These are phyloP conservation scores for Sugiyamaella sp. DNA, from an alignment of 1,139 yeast genomes.

Conservation along the genomic window DNA sequence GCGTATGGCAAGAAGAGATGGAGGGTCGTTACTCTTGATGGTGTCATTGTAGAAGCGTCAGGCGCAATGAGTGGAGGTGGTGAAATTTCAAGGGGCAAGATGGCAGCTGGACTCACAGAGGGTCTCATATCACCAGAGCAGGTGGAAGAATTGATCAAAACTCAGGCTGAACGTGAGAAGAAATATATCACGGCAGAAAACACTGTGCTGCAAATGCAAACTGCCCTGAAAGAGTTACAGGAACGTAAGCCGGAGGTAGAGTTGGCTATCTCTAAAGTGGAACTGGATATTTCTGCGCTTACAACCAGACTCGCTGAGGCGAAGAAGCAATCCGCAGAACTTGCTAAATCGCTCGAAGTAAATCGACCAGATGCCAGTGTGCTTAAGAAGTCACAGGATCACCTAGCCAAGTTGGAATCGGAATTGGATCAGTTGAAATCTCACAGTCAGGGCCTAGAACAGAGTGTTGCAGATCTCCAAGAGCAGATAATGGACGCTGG, in stretches of 20 bases:
- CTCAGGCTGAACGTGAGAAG: slow-evolving; percentile 59
- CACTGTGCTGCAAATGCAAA: slow-evolving; percentile 62
- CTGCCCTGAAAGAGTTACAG: slow-evolving; percentile 57
- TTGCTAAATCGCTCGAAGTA: slow-evolving; percentile 29
- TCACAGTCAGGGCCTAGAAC: slow-evolving; percentile 62
- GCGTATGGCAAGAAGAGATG: slow-evolving; percentile 83
- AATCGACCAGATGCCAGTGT: slow-evolving; percentile 26
- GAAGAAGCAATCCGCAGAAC: slow-evolving; percentile 37
- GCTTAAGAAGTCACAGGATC: slow-evolving; percentile 46
- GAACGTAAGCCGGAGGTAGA: slow-evolving; percentile 76
- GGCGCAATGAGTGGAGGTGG: slow-evolving; percentile 98
- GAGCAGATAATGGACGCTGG: slow-evolving; percentile 89
- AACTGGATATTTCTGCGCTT: slow-evolving; percentile 68
- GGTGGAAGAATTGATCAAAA: slow-evolving; percentile 58
- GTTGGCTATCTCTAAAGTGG: slow-evolving; percentile 57
- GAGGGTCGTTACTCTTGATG: slow-evolving; percentile 92
- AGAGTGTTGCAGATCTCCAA: slow-evolving; percentile 61
- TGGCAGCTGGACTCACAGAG: slow-evolving; percentile 51
- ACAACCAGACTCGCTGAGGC: slow-evolving; percentile 53
- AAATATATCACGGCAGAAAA: slow-evolving; percentile 55
- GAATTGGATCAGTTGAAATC: slow-evolving; percentile 53
- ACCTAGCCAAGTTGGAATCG: slow-evolving; percentile 43
- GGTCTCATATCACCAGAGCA: slow-evolving; percentile 56
- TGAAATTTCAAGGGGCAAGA: slow-evolving; percentile 62
- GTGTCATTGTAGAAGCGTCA: slow-evolving; percentile 88